These are phyloP conservation scores for Ramaria sp. DNA, from an alignment of 768 basidiomycete genomes.

Conservation along the genomic window DNA sequence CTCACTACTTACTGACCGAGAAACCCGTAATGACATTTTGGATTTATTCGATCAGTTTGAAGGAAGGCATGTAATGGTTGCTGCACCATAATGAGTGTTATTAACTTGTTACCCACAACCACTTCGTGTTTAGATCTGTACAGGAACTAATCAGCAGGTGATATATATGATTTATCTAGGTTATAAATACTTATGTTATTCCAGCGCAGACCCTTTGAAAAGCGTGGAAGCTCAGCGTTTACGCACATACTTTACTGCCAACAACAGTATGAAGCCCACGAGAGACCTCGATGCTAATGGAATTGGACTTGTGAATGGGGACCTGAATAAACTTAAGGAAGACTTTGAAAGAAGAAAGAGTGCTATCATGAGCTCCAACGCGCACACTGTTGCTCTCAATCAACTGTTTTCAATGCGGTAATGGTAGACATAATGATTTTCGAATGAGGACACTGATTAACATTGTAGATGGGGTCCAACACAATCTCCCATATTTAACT, in stretches of 20 bases:
- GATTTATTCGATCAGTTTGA: background rate
- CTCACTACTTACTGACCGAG: too few species aligned
- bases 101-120: background rate
- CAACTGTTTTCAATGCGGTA: constrained; percentile 21
- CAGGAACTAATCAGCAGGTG: background rate
- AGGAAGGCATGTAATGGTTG: background rate
- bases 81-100: background rate
- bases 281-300: constrained; percentile 28
- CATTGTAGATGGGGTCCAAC: constrained; percentile 28
- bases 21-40: too few species aligned
- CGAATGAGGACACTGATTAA: background rate
- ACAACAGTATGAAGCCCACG: constrained; percentile 23
- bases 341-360: constrained; percentile 19
- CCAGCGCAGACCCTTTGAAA: constrained; percentile 14
- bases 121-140: background rate
- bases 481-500: constrained; percentile 27
- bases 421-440: background rate
- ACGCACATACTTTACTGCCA: constrained; percentile 23
- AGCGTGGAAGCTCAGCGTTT: constrained; percentile 29
- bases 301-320: constrained; percentile 17
- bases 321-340: constrained; percentile 17
- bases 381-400: constrained; percentile 16
- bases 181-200: background rate
- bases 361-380: constrained; percentile 7
- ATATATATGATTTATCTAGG: background rate